Evolutionary conservation across 768 basidiomycete species (phyloP), one percentile per base, ranked within the genome.

Genomic region (Butyriboletus loyo): DNA sequence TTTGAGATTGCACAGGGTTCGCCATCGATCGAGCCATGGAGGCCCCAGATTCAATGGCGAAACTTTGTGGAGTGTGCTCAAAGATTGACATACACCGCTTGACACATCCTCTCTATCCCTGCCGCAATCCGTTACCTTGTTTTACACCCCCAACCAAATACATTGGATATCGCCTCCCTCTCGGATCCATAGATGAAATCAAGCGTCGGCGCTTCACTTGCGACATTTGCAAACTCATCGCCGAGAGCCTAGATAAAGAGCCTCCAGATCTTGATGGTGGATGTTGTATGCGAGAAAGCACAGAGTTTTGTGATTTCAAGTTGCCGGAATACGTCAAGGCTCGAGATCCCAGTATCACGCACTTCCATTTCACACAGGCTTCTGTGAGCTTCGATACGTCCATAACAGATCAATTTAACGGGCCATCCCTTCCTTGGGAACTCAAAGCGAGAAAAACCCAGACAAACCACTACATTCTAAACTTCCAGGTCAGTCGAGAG

Each of bases 171-270:
- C 19, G 31, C 25, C 3, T 41, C 22, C 0, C 21, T 28, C 60
- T 62, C 7, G 60, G 60, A 21, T 50, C 50, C 9, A 7, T 58
- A 27, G 43, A 46, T 41, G 60, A 49, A 30, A 54, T 62, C 55
- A 62, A 52, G 32, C 1, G 22, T 7, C 50, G 60, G 24, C 49
- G 58, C 6, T 45, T 7, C 1, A 21, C 37, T 21, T 59, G 58
- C 45, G 53, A 49, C 11, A 14, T 60, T 34, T 59, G 58, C 42
- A 34, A 13, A 15, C 46, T 60, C 15, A 15, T 60, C 27, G 37
- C 58, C 3, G 58, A 55, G 25, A 1, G 43, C 11, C 28, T 60
- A 40, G 48, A 56, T 21, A 25, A 52, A 4, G 58, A 60, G 28
- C 50, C 58, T 3, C 14, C 50, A 15, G 31, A 36, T 10, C 54